Evolutionary conservation across 2,329 filamentous ascomycete genomes (phyloP), one percentile per base, ranked within the genome.

Genomic region (Chaetomiaceae sp.): DNA sequence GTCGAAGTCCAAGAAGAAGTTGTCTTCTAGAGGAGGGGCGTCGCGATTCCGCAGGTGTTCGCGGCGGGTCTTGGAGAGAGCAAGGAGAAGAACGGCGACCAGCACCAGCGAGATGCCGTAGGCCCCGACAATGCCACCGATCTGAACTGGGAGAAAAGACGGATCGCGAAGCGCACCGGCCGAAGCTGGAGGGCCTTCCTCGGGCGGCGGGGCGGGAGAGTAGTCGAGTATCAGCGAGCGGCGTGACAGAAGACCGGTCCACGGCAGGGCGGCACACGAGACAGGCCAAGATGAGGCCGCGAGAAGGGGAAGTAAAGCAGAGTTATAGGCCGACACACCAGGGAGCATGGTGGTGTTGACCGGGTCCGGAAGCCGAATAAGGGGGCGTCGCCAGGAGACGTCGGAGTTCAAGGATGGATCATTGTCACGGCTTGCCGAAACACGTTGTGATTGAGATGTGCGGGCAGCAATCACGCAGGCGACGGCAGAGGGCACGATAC

Each of bases 101-200:
- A 94, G 70, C 64, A 90, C 77, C 65, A 95, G 78, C 33, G 84
- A 88, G 56, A 89, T 69, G 54, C 91, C 78, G 81, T 96, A 96
- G 55, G 88, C 85, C 57, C 85, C 90, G 55, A 92, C 79, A 56
- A 97, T 88, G 61, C 85, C 89, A 59, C 88, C 87, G 62, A 96
- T 85, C 70, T 96, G 87, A 55, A 83, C 85, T 17, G 91, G 89
- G 20, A 96, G 81, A 52, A 87, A 82, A 17, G 78, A 71, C 59
- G 74, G 73, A 67, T 91, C 77, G 63, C 83, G 75, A 45, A 82
- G 69, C 34, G 84, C 81, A 62, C 77, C 71, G 51, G 76, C 75
- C 37, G 83, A 83, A 40, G 83, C 68, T 8, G 80, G 74, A 54
- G 84, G 80, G 7, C 81, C 82, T 70, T 83, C 73, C 68, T 83